These are phyloP conservation scores for Talaromyces islandicus DNA, from an alignment of 2,329 filamentous ascomycete species.

Conservation along the genomic window DNA sequence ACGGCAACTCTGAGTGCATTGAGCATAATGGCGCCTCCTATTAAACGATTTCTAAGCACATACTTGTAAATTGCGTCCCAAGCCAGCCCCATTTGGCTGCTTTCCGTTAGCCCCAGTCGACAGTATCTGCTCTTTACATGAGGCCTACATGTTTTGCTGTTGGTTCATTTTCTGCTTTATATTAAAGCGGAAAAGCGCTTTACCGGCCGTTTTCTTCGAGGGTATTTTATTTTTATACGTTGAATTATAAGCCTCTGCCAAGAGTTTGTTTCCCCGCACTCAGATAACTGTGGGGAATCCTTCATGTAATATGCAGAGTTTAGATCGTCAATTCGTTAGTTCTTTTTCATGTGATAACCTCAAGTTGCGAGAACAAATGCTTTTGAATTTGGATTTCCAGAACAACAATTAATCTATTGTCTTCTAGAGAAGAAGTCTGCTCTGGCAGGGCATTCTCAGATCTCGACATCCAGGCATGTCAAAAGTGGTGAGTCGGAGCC, in stretches of 20 bases:
- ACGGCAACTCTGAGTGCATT: slow-evolving; percentile 20
- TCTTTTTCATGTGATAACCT: not conserved
- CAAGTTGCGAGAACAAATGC: not conserved
- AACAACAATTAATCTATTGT: not conserved
- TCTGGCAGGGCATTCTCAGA: not conserved
- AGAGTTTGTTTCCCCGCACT: not conserved
- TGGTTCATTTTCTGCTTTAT: not conserved
- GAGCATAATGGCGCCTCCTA: slow-evolving; percentile 16
- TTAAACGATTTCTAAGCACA: not conserved
- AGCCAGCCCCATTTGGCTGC: not conserved
- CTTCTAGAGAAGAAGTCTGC: not conserved
- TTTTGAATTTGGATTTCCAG: not conserved
- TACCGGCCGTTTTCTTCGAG: not conserved
- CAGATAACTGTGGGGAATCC: not conserved
- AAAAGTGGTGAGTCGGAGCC: not conserved
- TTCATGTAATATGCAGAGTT: not conserved
- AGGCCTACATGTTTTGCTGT: not conserved
- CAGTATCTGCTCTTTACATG: not conserved
- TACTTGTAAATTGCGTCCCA: not conserved
- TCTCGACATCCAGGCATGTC: slow-evolving; percentile 1
- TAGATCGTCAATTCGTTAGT: not conserved
- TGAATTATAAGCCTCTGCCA: not conserved
- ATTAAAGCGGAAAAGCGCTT: not conserved
- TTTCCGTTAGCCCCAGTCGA: not conserved
- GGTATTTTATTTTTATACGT: not conserved